Base-by-base conservation (phyloP, 108 stramenopile genomes). In the Epithemia pelagica region DNA sequence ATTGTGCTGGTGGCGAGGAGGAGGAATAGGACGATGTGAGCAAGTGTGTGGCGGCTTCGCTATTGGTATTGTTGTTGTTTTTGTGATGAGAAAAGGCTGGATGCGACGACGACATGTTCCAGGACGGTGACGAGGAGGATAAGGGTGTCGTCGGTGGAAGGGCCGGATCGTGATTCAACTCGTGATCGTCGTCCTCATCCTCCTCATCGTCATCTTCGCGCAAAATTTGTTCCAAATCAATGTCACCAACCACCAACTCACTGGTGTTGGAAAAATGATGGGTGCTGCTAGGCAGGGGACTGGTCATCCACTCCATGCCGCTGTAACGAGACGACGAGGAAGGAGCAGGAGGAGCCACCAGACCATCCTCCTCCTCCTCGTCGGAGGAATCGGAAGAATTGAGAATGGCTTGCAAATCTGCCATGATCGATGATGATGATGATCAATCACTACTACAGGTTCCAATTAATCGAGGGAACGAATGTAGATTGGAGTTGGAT, bases 161-260 rank as follows among this genome's bases (percentile, higher is more conserved):
- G n/a, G n/a, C n/a, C n/a, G n/a, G n/a, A n/a, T n/a, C n/a, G n/a
- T 19, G 57, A 30, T 55, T 74, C 57, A 66, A 65, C 28, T 74
- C 66, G 57, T 69, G 65, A 31, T 74, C 78, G 52, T 87, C 82
- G 25, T 69, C 69, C 27, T 74, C 80, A 33, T 87, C 82, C 24
- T 82, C 78, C 37, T 88, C 87, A 53, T 78, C 81, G 30, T 90
- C 85, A 28, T 81, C 79, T 71, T 90, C 89, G 62, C 80, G 66
- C 51, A 90, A 68, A 29, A 90, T 83, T 68, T 83, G 82, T 73
- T 90, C 89, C 74, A 90, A 72, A 51, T 90, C 89, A 46, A 85
- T 72, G 53, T 58, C 68, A 26, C 54, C 37, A 28, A 18, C 63
- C 28, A 52, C 53, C 26, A 25, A 5, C 26, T 23, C 22, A 60